Conservation (phyloP, 192 early-diverging fungal genomes). For the Martensiomyces pterosporus region DNA sequence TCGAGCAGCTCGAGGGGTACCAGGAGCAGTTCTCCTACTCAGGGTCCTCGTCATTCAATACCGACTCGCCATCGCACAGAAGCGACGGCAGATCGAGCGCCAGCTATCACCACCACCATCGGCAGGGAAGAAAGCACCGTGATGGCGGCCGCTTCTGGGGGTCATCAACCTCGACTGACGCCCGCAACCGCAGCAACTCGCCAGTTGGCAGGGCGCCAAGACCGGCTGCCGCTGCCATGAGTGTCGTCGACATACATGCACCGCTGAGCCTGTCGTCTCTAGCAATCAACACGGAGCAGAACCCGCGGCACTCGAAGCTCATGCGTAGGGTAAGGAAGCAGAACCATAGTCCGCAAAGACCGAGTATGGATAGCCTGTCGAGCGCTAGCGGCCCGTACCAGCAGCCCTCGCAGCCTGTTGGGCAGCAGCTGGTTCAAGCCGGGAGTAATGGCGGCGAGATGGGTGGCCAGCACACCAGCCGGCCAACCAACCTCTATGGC, state of each 20-base stretch:
- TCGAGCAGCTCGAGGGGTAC: conserved; percentile 46
- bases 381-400: too few relatives aligned
- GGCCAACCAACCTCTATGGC: too few relatives aligned
- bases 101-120: too few relatives aligned
- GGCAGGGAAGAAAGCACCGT: conserved; percentile 20
- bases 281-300: too few relatives aligned
- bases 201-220: neutral
- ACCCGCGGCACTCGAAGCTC: conserved; percentile 25
- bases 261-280: too few relatives aligned
- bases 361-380: too few relatives aligned
- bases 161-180: conserved; percentile 5
- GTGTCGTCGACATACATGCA: too few relatives aligned
- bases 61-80: conserved; percentile 6
- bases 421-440: too few relatives aligned
- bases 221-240: neutral
- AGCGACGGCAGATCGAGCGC: conserved; percentile 18
- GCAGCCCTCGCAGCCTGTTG: too few relatives aligned
- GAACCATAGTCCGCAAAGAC: too few relatives aligned
- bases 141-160: conserved; percentile 36
- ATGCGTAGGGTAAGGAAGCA: conserved; percentile 26
- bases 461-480: too few relatives aligned
- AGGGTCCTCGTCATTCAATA: conserved; percentile 2
- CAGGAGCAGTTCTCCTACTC: conserved; percentile 34
- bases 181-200: conserved; percentile 2
- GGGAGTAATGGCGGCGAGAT: too few relatives aligned